phyloP scores from a whole-genome alignment of 2,329 filamentous ascomycete species.

The Fusarium sacchari region DNA sequence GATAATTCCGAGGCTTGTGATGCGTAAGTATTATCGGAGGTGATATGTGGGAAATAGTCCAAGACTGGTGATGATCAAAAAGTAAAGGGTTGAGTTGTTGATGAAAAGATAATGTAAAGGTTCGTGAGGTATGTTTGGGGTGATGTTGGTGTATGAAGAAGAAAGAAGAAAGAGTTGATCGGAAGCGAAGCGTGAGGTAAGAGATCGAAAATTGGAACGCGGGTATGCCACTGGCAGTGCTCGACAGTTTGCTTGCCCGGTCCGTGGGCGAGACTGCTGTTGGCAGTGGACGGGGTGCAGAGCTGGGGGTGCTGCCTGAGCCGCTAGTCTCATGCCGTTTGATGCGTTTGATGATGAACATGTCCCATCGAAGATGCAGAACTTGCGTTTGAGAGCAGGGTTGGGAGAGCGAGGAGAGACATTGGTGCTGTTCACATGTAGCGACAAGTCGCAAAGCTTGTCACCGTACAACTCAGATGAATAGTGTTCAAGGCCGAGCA shows the following conservation, averaged over 20 bases:
- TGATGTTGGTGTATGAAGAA: not conserved
- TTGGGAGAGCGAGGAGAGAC: accelerated
- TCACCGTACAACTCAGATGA: not conserved
- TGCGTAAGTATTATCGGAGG: not conserved
- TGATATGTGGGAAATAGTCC: accelerated
- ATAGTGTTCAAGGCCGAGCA: not conserved
- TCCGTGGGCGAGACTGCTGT: accelerated
- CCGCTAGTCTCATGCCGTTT: not conserved
- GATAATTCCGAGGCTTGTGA: accelerated
- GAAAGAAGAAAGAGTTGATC: not conserved
- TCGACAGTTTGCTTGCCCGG: not conserved
- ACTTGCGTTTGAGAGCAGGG: not conserved
- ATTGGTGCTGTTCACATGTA: accelerated
- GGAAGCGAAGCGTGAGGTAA: too few relatives aligned
- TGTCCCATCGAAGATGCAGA: not conserved
- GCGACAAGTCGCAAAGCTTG: too few relatives aligned
- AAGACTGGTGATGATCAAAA: not conserved
- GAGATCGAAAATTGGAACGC: accelerated
- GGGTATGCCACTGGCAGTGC: not conserved
- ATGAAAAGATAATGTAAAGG: too few relatives aligned
- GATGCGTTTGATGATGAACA: not conserved
- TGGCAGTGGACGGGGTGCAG: too few relatives aligned
- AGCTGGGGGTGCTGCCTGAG: not conserved
- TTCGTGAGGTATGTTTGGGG: too few relatives aligned
- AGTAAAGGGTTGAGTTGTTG: accelerated